Base-by-base conservation (phyloP, 768 basidiomycete genomes). In the Panaeolus cyanescens region DNA sequence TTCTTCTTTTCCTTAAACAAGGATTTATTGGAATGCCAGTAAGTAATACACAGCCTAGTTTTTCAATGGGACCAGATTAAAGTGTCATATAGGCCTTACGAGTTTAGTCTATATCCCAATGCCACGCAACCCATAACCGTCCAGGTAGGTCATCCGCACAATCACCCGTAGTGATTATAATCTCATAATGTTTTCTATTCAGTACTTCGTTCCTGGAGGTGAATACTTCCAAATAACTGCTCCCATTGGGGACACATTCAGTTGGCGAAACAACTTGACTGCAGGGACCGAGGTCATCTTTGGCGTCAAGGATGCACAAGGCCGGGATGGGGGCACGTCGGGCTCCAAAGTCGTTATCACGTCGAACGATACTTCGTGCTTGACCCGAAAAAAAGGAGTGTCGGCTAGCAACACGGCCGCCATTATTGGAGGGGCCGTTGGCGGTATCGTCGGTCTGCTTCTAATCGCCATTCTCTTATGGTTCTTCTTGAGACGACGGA, bases 11-110 rank as follows among this genome's bases (percentile, higher is more conserved):
- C 69, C 4, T 54, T 70, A n/a, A 66, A 73, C 32, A 39, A 56
- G 6, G 58, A 67, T 34, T 56, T 74, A n/a, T 28, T 55, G 19
- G 69, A 73, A 56, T 74, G 73, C 71, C 63, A 65, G 73, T 73
- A 55, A 67, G 67, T 69, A 15, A 7, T 13, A 3, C 34, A 15
- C n/a, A 17, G 25, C 5, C 37, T 32, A 32, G 15, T 50, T 13
- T 50, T 15, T 28, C 6, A 15, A 3, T n/a, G 2, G 2, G 17
- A 2, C 4, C 2, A 9, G 12, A 15, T 13, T 50, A 50, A 50
- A 28, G 37, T 17, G 17, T 3, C 9, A n/a, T 13, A 19, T 32
- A 71, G 73, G 32, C 56, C 69, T 34, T 74, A 68, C 55, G 66
- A 67, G 1, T 72, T 72, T 50, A 70, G 64, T 17, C 59, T 64